These are phyloP conservation scores for Orbilia blumenaviensis DNA, from an alignment of 2,329 filamentous ascomycete species.

Conservation along the genomic window DNA sequence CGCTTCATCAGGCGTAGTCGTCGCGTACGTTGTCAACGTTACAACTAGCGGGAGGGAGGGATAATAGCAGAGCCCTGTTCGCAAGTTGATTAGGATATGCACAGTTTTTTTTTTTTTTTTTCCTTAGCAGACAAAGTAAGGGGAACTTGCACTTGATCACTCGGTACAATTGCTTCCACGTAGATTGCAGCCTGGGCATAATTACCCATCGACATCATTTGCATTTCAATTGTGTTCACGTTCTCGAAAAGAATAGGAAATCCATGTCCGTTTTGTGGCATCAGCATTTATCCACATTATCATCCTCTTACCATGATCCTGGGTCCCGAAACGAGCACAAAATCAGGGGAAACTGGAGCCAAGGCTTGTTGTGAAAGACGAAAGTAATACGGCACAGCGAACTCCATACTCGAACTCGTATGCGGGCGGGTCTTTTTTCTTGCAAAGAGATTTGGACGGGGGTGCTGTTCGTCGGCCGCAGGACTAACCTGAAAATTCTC, in stretches of 20 bases:
- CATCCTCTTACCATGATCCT: slow-evolving; percentile 45
- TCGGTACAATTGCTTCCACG: slow-evolving; percentile 27
- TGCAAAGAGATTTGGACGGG: slow-evolving; percentile 44
- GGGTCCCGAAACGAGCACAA: slow-evolving; percentile 50
- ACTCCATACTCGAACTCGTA: slow-evolving; percentile 5
- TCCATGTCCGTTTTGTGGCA: slow-evolving; percentile 25
- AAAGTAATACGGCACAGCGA: slow-evolving; percentile 16
- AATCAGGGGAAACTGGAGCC: slow-evolving; percentile 37
- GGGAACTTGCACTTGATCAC: no score
- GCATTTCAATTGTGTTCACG: no score
- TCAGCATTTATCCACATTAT: slow-evolving; percentile 49
- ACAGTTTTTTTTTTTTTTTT: not conserved
- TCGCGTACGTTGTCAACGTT: no score
- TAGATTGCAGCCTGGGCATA: not conserved
- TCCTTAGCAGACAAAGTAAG: not conserved
- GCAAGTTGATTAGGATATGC: not conserved
- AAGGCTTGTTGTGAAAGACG: not conserved
- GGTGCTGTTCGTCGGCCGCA: slow-evolving; percentile 20
- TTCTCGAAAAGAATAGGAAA: slow-evolving; percentile 29
- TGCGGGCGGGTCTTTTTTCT: slow-evolving; percentile 40
- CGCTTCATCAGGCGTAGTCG: no score
- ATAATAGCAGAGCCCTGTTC: not conserved
- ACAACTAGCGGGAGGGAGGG: no score
- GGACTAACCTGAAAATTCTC: slow-evolving; percentile 32
- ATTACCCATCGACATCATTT: slow-evolving; percentile 5